phyloP scores from a whole-genome alignment of 805 yeast genomes.

The Sporopachydermia lactativora region DNA sequence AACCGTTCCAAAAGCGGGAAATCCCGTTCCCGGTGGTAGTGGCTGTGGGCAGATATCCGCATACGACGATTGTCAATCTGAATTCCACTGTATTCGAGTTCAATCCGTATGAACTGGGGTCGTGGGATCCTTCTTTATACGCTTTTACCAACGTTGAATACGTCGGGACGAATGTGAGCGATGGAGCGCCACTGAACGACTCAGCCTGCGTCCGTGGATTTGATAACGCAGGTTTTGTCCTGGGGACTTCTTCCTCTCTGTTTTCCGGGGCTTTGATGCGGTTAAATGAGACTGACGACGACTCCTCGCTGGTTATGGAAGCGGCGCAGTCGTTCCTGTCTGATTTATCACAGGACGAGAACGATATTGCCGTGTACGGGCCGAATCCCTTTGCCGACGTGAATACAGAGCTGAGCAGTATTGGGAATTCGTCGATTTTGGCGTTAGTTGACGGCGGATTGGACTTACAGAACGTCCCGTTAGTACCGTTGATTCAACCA shows the following conservation, averaged over 20 bases:
- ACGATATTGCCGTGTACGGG: slow-evolving; percentile 54
- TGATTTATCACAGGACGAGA: slow-evolving; percentile 33
- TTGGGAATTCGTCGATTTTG: slow-evolving; percentile 28
- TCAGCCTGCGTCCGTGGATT: slow-evolving; percentile 48
- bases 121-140: slow-evolving; percentile 70
- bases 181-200: slow-evolving; percentile 38
- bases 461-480: slow-evolving; percentile 50
- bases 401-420: slow-evolving; percentile 22
- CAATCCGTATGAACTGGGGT: slow-evolving; percentile 61
- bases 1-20: slow-evolving; percentile 41
- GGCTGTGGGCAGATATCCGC: slow-evolving; percentile 29
- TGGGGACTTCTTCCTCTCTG: slow-evolving; percentile 74
- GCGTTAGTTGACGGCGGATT: slow-evolving; percentile 61
- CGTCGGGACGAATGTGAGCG: slow-evolving; percentile 48
- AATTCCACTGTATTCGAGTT: slow-evolving; percentile 50
- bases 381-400: slow-evolving; percentile 59
- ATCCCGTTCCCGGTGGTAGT: slow-evolving; percentile 66
- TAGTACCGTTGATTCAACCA: slow-evolving; percentile 45
- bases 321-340: slow-evolving; percentile 31
- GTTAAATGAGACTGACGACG: slow-evolving; percentile 1
- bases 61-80: slow-evolving; percentile 34
- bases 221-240: slow-evolving; percentile 69
- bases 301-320: background rate
- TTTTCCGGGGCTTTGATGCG: slow-evolving; percentile 25
- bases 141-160: slow-evolving; percentile 55